phyloP scores from a whole-genome alignment of 1,284 basidiomycete species.

The Puccinia novopanici region DNA sequence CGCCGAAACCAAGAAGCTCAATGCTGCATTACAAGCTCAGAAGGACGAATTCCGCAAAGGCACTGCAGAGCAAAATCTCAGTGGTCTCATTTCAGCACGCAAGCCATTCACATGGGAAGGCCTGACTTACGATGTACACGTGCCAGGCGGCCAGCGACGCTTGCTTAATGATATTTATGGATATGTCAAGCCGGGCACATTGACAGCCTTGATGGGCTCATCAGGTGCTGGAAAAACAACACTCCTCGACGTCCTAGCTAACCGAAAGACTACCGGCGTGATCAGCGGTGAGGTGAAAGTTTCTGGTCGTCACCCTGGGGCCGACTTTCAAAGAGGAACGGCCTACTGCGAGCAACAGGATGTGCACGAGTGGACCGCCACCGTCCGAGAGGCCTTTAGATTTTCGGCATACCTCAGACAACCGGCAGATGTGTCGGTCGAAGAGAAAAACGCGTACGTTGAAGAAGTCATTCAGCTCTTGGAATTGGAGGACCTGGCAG shows the following conservation, averaged over 20 bases:
- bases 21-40: constrained; percentile 65
- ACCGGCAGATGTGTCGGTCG: constrained; percentile 62
- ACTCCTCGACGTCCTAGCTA: constrained; percentile 64
- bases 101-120: constrained; percentile 61
- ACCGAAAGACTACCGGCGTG: constrained; percentile 59
- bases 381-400: constrained; percentile 66
- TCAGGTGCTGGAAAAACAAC: constrained; percentile 61
- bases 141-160: constrained; percentile 59
- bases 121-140: constrained; percentile 62
- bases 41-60: constrained; percentile 58
- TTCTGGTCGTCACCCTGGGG: constrained; percentile 63
- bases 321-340: constrained; percentile 64
- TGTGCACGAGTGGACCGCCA: constrained; percentile 75
- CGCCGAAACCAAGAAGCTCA: constrained; percentile 63
- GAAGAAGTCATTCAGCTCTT: constrained; percentile 65
- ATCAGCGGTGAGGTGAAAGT: constrained; percentile 61
- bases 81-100: neutral
- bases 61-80: constrained; percentile 11
- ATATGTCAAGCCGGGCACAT: constrained; percentile 63
- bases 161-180: constrained; percentile 63
- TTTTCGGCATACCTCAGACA: constrained; percentile 68
- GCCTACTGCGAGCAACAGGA: constrained; percentile 60
- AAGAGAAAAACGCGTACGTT: constrained; percentile 64
- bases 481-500: constrained; percentile 63
- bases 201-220: constrained; percentile 61